Evolutionary conservation across 1,284 basidiomycete genomes (phyloP), one percentile per base, ranked within the genome.

Genomic region (Papiliotrema fonsecae): DNA sequence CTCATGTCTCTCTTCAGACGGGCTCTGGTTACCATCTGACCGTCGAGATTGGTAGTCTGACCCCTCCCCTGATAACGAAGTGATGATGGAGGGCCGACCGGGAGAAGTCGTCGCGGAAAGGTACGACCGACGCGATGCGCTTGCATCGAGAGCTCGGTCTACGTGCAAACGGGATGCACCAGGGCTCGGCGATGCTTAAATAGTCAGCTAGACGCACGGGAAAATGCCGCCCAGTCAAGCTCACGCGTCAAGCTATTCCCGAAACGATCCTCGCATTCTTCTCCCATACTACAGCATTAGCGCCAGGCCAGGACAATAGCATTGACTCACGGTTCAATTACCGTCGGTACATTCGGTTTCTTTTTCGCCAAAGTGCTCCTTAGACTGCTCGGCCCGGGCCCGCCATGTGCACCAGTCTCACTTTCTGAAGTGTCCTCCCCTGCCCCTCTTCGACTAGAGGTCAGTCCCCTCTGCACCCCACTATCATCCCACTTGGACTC

Each of bases 391-490:
- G 59, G 55, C 16, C 57, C 59, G 44, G 42, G 55, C n/a, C n/a
- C n/a, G n/a, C n/a, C n/a, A n/a, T n/a, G n/a, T 46, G 45, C 61
- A 45, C 50, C 58, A 21, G 55, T 57, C 25, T 71, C 69, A 1
- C 67, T 69, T 42, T 70, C 69, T 1, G 64, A 66, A 2, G 68
- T 67, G 42, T 70, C 69, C 42, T 67, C 61, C 11, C 45, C 36
- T 4, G 55, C 52, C 1, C 45, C 46, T 34, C 51, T 40, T 11
- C 64, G 53, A 30, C 60, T 61, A 40, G 2, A 10, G n/a, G 30
- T 55, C 28, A 58, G 51, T 40, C n/a, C 28, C 3, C n/a, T n/a
- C 35, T 11, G 14, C 21, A 16, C 36, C n/a, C n/a, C n/a, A 14
- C 22, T 25, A 14, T 31, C 6, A 11, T 18, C 19, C 19, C n/a